A percentile compares a stretch with the other conserved stretches of the same genome.
Conservation (phyloP, 2,329 filamentous ascomycete species). For the Scytalidium lignicola region DNA sequence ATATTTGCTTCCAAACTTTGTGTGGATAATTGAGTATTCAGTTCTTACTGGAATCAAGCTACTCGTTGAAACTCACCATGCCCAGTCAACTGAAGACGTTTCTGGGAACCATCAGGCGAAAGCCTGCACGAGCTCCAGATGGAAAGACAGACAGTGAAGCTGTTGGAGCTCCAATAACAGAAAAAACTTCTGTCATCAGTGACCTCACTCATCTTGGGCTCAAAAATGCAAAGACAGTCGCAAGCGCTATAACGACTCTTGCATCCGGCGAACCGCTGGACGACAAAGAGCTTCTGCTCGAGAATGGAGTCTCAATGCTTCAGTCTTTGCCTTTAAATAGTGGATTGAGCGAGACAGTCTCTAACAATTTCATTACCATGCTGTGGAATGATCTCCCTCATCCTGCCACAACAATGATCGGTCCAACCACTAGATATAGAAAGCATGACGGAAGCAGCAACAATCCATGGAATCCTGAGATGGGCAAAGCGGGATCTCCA, state of each 20-base stretch:
- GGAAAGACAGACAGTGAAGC: conserved; percentile 36
- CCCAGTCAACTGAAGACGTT: conserved; percentile 33
- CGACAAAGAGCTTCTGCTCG: conserved; percentile 42
- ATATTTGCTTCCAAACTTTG: neutral
- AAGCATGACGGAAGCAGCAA: conserved; percentile 40
- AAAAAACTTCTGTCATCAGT: conserved; percentile 36
- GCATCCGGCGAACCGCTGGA: conserved; percentile 40
- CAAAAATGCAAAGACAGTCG: conserved; percentile 34
- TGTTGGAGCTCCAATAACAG: conserved; percentile 20
- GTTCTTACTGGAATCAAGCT: neutral
- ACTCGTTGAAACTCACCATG: conserved; percentile 12
- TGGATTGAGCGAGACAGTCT: conserved; percentile 40
- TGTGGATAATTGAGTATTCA: neutral
- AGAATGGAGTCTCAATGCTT: conserved; percentile 47
- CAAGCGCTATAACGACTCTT: conserved; percentile 35
- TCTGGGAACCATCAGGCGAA: conserved; percentile 39
- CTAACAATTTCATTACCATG: conserved; percentile 47
- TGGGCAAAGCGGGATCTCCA: conserved; percentile 46
- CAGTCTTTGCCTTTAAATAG: conserved; percentile 45
- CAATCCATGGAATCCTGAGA: conserved; percentile 43
- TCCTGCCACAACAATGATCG: conserved; percentile 40
- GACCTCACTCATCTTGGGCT: conserved; percentile 34
- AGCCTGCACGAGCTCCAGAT: conserved; percentile 42
- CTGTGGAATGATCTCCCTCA: conserved; percentile 49
- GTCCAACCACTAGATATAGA: conserved; percentile 38